Evolutionary conservation across 768 basidiomycete genomes (phyloP).

Genomic region (Psilocybe tampanensis): DNA sequence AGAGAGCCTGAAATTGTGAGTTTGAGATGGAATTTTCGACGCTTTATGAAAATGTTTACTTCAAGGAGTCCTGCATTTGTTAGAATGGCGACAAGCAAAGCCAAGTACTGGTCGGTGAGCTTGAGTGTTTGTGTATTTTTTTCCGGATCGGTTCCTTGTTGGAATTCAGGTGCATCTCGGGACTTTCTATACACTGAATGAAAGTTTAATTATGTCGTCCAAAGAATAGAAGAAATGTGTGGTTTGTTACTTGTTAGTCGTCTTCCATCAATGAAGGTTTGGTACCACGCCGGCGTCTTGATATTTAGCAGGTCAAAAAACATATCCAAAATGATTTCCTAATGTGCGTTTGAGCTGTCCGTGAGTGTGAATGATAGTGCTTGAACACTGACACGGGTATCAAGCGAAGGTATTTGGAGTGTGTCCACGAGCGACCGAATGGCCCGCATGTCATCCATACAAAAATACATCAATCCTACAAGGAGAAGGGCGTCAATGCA

Average conservation of each 20-base stretch:
- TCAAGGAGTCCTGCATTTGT: constrained; percentile 88
- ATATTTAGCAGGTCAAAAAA: constrained; percentile 93
- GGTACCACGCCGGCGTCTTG: constrained; percentile 90
- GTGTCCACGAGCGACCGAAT: constrained; percentile 85
- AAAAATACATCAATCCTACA: constrained; percentile 89
- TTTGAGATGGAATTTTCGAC: neutral
- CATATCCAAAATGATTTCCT: constrained; percentile 95
- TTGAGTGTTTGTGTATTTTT: constrained; percentile 62
- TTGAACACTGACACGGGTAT: constrained; percentile 70
- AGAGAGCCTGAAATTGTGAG: constrained; percentile 63
- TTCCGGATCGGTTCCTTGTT: constrained; percentile 37
- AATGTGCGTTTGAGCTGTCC: neutral
- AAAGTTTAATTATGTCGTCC: neutral
- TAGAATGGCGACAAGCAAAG: constrained; percentile 81
- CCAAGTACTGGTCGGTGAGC: constrained; percentile 91
- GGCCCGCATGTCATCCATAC: constrained; percentile 85
- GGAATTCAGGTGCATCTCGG: constrained; percentile 40
- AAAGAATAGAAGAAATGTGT: neutral
- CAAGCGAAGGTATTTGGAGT: constrained; percentile 84
- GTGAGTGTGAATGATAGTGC: too few species aligned
- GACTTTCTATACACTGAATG: constrained; percentile 66
- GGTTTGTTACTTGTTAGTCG: constrained; percentile 71
- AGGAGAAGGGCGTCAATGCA: neutral
- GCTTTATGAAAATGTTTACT: constrained; percentile 48
- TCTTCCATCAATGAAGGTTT: constrained; percentile 88